phyloP scores from a whole-genome alignment of 495 filamentous ascomycete species.

The Annulohypoxylon maeteangense region DNA sequence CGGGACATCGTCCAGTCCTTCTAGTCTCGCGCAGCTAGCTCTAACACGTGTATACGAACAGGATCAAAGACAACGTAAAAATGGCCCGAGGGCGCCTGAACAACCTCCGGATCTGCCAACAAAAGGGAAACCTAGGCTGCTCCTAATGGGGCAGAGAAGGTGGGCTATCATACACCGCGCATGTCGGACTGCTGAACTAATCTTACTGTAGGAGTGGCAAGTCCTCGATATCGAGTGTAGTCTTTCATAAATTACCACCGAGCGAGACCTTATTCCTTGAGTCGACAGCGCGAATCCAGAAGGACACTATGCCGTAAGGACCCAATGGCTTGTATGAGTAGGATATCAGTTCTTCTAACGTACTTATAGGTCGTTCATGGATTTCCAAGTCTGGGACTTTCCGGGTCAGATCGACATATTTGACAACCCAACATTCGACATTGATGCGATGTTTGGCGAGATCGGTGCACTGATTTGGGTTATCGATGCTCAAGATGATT shows the following conservation, averaged over 20 bases:
- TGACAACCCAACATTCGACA: constrained; percentile 81
- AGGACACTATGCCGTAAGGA: constrained; percentile 85
- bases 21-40: constrained; percentile 64
- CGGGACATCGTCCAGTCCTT: constrained; percentile 41
- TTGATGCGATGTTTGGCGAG: constrained; percentile 91
- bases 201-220: constrained; percentile 82
- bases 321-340: background rate
- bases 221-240: constrained; percentile 96
- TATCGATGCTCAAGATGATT: constrained; percentile 97
- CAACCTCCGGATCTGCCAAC: constrained; percentile 52
- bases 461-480: constrained; percentile 97
- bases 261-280: constrained; percentile 95
- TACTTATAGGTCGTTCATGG: constrained; percentile 86
- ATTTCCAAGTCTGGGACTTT: constrained; percentile 98
- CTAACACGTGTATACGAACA: constrained; percentile 66
- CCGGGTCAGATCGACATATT: constrained; percentile 92
- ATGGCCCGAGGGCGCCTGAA: constrained; percentile 53
- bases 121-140: constrained; percentile 80
- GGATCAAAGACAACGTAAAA: constrained; percentile 61
- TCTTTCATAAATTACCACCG: constrained; percentile 96
- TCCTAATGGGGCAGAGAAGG: constrained; percentile 97
- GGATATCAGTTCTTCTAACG: background rate
- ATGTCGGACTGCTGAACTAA: constrained; percentile 28
- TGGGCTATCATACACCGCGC: constrained; percentile 52
- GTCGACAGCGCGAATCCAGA: constrained; percentile 90